Base-by-base conservation (phyloP, 1,139 yeast species). In the Yamadazyma friedrichii region DNA sequence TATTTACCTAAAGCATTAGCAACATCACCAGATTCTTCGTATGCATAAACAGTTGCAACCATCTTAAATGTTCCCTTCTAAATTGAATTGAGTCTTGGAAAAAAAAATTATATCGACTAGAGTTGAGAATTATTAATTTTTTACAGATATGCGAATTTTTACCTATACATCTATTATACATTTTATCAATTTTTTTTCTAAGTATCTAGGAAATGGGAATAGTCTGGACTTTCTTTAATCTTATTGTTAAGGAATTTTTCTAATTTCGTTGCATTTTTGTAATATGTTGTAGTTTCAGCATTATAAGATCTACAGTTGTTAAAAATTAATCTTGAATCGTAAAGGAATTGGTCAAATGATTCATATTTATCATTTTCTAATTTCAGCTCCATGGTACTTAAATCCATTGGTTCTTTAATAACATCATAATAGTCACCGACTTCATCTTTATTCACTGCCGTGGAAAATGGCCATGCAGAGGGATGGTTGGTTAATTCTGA, bases 361-460 rank as follows among this genome's bases (percentile, higher is more conserved):
- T 86, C 88, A 61, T 94, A 94, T 51, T 86, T 86, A 64, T 93
- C 96, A 54, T 87, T 88, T 50, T 93, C 98, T 33, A 94, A 72
- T 58, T 91, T 88, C 58, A 78, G 84, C 58, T 93, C 98, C 96
- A 94, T 93, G 0, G 98, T 89, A 22, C 94, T 81, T 42, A 93
- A 68, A 60, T 94, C 98, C 98, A 94, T 94, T n/a, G 99, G 98
- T 59, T 93, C 98, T 58, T 91, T 89, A 48, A 93, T 93, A 25
- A 93, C 95, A 52, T 88, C 95, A 59, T 93, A 93, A 59, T 94
- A 94, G 61, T 94, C 98, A 0, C 95, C 89, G 12, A 94, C 98
- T 56, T 94, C 98, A 37, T 88, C 95, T 55, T 80, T 81, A 60
- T 85, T 88, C 12, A 94, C 98, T 1, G 98, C 96, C 42, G 81